Evolutionary conservation across 306 rosid species (phyloP), one percentile per base, ranked within the genome.

Genomic region (Neltuma alba): DNA sequence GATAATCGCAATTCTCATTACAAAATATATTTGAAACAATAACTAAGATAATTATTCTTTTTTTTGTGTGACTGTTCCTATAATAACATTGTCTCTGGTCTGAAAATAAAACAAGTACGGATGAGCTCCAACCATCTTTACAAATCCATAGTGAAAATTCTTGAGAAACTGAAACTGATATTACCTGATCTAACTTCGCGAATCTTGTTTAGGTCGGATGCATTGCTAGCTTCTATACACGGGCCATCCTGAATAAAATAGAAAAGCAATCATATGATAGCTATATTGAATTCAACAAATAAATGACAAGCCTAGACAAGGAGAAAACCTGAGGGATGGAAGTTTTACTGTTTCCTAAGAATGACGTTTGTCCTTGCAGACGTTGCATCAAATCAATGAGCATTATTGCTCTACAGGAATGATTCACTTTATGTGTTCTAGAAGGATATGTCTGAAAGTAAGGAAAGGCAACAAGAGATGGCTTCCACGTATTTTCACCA

Each of bases 401-500:
- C 89, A 89, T 77, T 80, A 72, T 75, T 5, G 99, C 88, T 84
- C 90, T 83, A 85, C 33, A 79, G 25, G 94, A 93, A 81, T 94
- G 99, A 79, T 81, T 76, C 66, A 94, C 92, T 80, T 83, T 87
- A 84, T 88, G 81, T 77, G 91, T 86, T 81, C 87, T 92, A 12
- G 99, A 94, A 48, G 97, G 94, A 84, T 81, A 89, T 38, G 99
- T 90, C 89, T 94, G 99, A 85, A 82, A 89, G 89, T 90, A 89
- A 80, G 99, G 99, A 81, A 91, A 94, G 79, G 99, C 92, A 50
- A 88, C 86, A 81, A 94, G 97, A 66, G 97, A 94, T 74, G 95
- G 91, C 83, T 82, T 87, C 91, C 97, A 74, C 44, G 80, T 55
- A 54, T 80, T 75, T 80, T 80, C 93, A 76, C 68, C 75, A 15